phyloP scores from a whole-genome alignment of 805 yeast species.

The Saturnispora serradocipensis region DNA sequence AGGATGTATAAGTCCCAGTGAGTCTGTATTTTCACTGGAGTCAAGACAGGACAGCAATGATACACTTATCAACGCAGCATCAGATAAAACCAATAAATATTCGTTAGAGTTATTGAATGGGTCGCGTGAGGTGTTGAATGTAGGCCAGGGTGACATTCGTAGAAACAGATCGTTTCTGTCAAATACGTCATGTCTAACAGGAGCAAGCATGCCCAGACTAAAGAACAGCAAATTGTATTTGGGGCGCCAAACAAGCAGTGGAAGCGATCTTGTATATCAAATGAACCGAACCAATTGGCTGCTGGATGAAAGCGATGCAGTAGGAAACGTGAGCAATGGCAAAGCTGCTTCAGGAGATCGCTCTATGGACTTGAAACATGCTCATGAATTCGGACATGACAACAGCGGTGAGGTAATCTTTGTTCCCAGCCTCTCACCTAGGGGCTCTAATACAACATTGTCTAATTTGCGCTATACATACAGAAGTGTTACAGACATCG shows the following conservation, averaged over 20 bases:
- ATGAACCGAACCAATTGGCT: neutral
- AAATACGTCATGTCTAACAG: neutral
- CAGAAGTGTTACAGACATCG: neutral
- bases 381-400: neutral
- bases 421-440: neutral
- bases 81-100: neutral
- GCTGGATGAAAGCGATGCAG: neutral
- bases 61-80: neutral
- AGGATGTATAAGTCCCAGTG: neutral
- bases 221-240: neutral
- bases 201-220: neutral
- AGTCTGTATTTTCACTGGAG: neutral
- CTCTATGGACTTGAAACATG: neutral
- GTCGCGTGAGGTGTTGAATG: neutral
- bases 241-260: neutral
- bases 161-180: neutral
- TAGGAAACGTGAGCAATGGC: too few species aligned
- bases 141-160: neutral
- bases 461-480: neutral
- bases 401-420: neutral
- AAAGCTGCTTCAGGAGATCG: neutral
- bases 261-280: neutral
- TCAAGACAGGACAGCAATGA: neutral
- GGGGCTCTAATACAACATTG: neutral
- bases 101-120: neutral